Conservation (phyloP, 208 protist species). For the Leishmania guyanensis region DNA sequence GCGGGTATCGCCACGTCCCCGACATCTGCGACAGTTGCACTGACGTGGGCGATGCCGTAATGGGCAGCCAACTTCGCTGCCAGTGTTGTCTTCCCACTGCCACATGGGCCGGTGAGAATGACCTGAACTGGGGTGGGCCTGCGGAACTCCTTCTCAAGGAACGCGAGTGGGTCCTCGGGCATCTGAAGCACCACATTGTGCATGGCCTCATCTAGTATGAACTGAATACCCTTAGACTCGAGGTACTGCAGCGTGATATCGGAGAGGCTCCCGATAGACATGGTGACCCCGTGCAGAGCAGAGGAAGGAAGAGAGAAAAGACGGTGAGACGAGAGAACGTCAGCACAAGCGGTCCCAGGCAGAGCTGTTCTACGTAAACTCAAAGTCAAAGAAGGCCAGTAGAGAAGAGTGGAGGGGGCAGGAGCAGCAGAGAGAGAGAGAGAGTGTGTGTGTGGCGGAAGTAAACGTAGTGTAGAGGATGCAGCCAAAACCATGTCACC, state of each 20-base stretch:
- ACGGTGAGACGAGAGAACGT: neutral
- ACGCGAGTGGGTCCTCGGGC: constrained; percentile 71
- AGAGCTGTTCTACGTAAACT: neutral
- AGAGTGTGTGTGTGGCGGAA: neutral
- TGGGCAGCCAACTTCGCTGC: constrained; percentile 72
- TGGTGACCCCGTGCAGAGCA: constrained; percentile 13
- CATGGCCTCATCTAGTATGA: constrained; percentile 77
- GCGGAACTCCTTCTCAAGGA: constrained; percentile 53
- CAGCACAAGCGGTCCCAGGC: neutral
- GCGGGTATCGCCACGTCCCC: constrained; percentile 35
- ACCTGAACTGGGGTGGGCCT: constrained; percentile 50
- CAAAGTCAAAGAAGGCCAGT: neutral
- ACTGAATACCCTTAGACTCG: constrained; percentile 65
- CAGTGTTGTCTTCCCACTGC: constrained; percentile 93
- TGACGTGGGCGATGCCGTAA: constrained; percentile 86
- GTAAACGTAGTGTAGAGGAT: neutral
- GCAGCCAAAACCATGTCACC: neutral
- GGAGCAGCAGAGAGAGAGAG: neutral
- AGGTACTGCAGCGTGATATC: constrained; percentile 68
- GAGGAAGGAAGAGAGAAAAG: neutral
- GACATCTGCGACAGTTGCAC: constrained; percentile 77
- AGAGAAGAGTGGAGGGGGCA: neutral
- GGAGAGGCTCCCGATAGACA: constrained; percentile 75
- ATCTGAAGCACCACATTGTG: constrained; percentile 71
- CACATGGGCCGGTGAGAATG: constrained; percentile 83